phyloP scores from a whole-genome alignment of 169 alveolate genomes.

The Plasmodium chabaudi region DNA sequence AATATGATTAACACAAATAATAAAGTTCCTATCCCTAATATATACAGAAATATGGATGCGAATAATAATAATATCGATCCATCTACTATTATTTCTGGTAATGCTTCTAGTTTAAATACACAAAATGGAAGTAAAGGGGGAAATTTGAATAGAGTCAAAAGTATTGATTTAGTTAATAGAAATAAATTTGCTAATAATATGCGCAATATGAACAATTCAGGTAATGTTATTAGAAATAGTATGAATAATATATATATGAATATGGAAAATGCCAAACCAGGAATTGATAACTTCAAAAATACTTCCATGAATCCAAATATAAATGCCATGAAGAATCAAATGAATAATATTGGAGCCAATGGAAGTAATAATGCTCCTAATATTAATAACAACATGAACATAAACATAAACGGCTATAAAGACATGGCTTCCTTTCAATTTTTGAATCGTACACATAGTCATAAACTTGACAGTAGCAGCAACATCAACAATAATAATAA shows the following conservation, averaged over 20 bases:
- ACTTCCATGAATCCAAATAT: not conserved
- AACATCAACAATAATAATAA: not conserved
- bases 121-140: no score
- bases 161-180: not conserved
- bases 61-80: not conserved
- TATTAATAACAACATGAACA: not conserved
- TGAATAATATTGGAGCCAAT: not conserved
- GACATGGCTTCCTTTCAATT: not conserved
- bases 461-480: not conserved
- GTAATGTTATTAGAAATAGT: not conserved
- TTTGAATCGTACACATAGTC: not conserved
- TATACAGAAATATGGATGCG: not conserved
- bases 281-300: not conserved
- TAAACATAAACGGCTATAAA: not conserved
- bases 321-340: no score
- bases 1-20: constrained; percentile 4
- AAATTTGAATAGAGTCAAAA: no score
- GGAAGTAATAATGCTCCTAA: not conserved
- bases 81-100: no score
- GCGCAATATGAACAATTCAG: not conserved
- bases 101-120: no score
- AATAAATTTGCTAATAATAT: not conserved
- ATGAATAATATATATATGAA: not conserved
- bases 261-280: constrained; percentile 2
- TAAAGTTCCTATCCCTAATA: not conserved